Evolutionary conservation across 2,329 filamentous ascomycete genomes (phyloP).

Genomic region (Ceratocystis smalleyi): DNA sequence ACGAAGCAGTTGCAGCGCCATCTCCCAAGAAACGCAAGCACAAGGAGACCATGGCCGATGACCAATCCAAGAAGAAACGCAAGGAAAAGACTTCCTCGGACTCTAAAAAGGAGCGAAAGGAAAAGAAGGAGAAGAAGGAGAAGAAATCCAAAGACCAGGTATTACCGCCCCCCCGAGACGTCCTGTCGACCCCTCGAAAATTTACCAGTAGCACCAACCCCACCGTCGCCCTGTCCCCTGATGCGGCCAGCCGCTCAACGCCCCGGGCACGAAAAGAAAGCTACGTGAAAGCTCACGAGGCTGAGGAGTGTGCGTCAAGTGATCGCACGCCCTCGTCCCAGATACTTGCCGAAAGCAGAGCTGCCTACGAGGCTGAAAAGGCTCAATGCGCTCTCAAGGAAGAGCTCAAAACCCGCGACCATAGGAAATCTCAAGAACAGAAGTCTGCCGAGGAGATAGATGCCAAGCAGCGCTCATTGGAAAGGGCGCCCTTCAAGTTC

Average conservation of each 20-base stretch:
- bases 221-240: neutral
- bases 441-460: neutral
- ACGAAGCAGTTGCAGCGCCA: conserved; percentile 6
- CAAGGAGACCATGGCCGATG: neutral
- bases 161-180: neutral
- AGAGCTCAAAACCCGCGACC: neutral
- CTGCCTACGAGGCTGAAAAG: neutral
- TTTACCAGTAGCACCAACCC: neutral
- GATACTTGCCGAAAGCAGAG: neutral
- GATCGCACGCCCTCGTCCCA: neutral
- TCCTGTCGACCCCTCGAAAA: neutral
- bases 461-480: neutral
- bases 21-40: conserved; percentile 17
- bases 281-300: neutral
- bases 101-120: conserved; percentile 14
- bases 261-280: neutral
- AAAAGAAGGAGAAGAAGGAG: conserved; percentile 12
- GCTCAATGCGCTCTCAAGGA: neutral
- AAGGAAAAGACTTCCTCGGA: conserved; percentile 13
- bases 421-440: neutral
- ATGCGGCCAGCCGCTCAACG: neutral
- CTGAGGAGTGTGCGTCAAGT: neutral
- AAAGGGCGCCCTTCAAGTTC: neutral
- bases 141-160: conserved; percentile 16
- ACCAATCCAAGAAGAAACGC: conserved; percentile 16